Base-by-base conservation (phyloP, 257 asterid species). In the Linaria vulgaris region DNA sequence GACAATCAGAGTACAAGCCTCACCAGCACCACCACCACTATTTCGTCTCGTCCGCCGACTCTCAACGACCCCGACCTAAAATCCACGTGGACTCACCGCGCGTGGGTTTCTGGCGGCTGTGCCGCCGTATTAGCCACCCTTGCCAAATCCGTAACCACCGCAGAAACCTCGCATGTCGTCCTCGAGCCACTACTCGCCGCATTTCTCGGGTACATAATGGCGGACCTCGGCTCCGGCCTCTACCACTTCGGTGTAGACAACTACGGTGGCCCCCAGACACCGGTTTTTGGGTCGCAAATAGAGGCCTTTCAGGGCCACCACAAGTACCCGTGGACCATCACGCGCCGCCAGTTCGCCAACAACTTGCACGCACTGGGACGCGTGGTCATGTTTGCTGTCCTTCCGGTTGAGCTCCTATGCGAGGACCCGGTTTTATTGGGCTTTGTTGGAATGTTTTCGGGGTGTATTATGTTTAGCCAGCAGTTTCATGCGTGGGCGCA, bases 231-330 rank as follows among this genome's bases (percentile, higher is more conserved):
- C 68, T 86, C 96, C 1, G 95, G 96, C 15, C 69, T 86, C 48
- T 92, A 89, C 76, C 97, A 92, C 61, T 89, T 97, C 97, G 97
- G 86, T 27, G 85, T 92, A 31, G 98, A 89, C 73, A 92, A 92
- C 74, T 92, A 89, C 61, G 98, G 98, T 14, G 66, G 73, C 12
- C 75, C 76, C 0, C 66, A 76, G 15, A 87, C 96, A 0, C 98
- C 94, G 0, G 62, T 89, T 0, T 81, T 87, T 27, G 95, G 97
- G 0, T 4, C 53, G 6, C 97, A 92, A 50, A 87, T 89, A 1
- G 97, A 83, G 3, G 96, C 81, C 0, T 87, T 87, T 30, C 97
- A 89, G 45, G 97, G 97, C 4, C 98, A 92, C 72, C 98, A 92
- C 67, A 76, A 63, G 67, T 80, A 90, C 96, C 98, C 96, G 1